These are phyloP conservation scores for Phytophthora chlamydospora DNA, from an alignment of 352 stramenopile genomes.

Conservation along the genomic window DNA sequence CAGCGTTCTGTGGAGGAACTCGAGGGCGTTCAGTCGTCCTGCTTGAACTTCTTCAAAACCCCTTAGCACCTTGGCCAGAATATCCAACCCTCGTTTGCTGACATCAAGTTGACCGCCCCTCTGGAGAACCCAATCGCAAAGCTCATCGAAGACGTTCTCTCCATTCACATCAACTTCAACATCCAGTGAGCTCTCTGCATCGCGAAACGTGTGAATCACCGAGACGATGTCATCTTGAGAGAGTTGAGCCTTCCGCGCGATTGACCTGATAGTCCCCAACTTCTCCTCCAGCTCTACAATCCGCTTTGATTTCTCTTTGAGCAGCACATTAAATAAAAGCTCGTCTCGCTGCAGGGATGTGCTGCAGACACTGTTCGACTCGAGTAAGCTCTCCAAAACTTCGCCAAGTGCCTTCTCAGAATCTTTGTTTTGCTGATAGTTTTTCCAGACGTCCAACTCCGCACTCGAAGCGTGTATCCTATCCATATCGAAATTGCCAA, in stretches of 20 bases:
- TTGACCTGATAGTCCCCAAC: conserved; percentile 46
- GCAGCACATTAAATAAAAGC: conserved; percentile 49
- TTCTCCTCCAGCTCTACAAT: conserved; percentile 58
- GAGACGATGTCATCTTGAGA: conserved; percentile 49
- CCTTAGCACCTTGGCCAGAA: conserved; percentile 34
- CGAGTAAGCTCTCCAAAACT: conserved; percentile 25
- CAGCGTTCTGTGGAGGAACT: conserved; percentile 40
- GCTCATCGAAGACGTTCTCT: conserved; percentile 26
- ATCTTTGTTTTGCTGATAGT: conserved; percentile 32
- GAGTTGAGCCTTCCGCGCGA: conserved; percentile 53
- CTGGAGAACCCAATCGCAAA: conserved; percentile 46
- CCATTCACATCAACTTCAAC: conserved; percentile 5
- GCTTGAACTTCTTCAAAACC: conserved; percentile 47
- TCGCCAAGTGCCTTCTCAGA: conserved; percentile 17
- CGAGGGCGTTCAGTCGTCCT: conserved; percentile 29
- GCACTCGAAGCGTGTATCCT: conserved; percentile 8
- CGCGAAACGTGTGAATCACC: conserved; percentile 29
- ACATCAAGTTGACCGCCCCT: conserved; percentile 56
- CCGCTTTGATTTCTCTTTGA: conserved; percentile 69
- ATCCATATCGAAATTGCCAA: conserved; percentile 26
- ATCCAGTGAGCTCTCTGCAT: conserved; percentile 1
- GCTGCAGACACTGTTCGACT: conserved; percentile 25
- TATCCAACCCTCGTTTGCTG: conserved; percentile 39
- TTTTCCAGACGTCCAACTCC: conserved; percentile 33
- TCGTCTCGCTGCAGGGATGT: conserved; percentile 43